These are phyloP conservation scores for Coleophoma cylindrospora DNA, from an alignment of 2,329 filamentous ascomycete species.

Conservation along the genomic window DNA sequence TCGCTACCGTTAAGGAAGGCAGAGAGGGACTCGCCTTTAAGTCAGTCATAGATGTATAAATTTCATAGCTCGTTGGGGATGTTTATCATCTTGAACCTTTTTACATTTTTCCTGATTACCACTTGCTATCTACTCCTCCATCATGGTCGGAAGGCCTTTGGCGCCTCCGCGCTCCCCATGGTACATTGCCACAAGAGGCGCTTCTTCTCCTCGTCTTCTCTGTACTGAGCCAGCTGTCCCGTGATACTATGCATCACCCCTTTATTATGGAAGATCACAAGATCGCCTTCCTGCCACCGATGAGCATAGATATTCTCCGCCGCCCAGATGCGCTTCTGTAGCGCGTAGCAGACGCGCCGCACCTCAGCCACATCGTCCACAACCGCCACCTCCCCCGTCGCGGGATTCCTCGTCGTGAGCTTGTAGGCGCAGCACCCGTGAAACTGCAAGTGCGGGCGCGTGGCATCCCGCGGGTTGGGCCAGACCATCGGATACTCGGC, in stretches of 20 bases:
- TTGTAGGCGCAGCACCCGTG: conserved; percentile 19
- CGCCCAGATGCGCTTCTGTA: conserved; percentile 19
- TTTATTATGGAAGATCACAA: conserved; percentile 28
- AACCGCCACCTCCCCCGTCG: conserved; percentile 8
- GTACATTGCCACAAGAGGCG: conserved; percentile 27
- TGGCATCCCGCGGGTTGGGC: conserved; percentile 7
- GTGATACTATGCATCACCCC: conserved; percentile 28
- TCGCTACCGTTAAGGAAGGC: conserved; percentile 54
- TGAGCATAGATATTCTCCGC: conserved; percentile 28
- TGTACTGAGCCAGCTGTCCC: conserved; percentile 14
- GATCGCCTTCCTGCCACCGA: conserved; percentile 23
- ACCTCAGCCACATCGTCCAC: conserved; percentile 16
- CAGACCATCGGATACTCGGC: conserved; percentile 11
- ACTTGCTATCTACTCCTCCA: too few species aligned
- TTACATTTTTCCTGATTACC: too few species aligned
- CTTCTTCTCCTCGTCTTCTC: conserved; percentile 7
- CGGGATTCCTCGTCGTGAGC: conserved; percentile 15
- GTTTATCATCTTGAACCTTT: too few species aligned
- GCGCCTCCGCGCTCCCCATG: conserved; percentile 7
- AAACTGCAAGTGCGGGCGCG: conserved; percentile 18
- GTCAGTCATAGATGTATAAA: background rate
- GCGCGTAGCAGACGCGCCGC: conserved; percentile 19
- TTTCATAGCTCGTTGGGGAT: too few species aligned
- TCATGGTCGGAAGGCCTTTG: too few species aligned
- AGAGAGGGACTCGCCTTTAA: conserved; percentile 47